These are phyloP conservation scores for Myxozyma neglecta DNA, from an alignment of 805 yeast species.

Conservation along the genomic window DNA sequence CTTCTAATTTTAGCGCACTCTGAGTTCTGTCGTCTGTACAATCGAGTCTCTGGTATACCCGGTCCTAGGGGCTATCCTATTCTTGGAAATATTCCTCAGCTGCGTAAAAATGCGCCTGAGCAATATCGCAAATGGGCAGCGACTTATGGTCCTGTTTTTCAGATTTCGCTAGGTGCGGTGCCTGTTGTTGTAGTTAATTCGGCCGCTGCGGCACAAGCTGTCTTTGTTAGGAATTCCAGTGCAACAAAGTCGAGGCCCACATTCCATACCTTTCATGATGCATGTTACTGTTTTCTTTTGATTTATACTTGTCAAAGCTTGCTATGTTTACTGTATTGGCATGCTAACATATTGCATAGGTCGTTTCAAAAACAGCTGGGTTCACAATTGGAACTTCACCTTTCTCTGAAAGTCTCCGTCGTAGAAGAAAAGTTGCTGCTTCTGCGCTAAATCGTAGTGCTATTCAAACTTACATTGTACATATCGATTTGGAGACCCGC, in stretches of 20 bases:
- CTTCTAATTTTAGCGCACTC: neutral
- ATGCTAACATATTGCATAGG: slow-evolving; percentile 6
- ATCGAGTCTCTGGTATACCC: slow-evolving; percentile 25
- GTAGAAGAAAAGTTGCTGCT: slow-evolving; percentile 44
- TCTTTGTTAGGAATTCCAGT: slow-evolving; percentile 54
- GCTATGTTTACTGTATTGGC: neutral
- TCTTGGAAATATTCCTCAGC: slow-evolving; percentile 31
- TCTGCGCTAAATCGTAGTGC: slow-evolving; percentile 45
- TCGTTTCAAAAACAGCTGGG: slow-evolving; percentile 48
- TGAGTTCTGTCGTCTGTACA: neutral
- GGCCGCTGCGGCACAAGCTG: slow-evolving; percentile 50
- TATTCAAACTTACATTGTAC: slow-evolving; percentile 40
- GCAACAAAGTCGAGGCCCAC: slow-evolving; percentile 68
- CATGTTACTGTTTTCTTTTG: slow-evolving; percentile 33
- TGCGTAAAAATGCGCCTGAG: slow-evolving; percentile 26
- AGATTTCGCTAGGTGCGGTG: slow-evolving; percentile 59
- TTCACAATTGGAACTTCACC: slow-evolving; percentile 49
- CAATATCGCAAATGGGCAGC: slow-evolving; percentile 39
- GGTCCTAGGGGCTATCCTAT: slow-evolving; percentile 33
- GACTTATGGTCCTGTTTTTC: slow-evolving; percentile 50
- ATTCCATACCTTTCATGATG: slow-evolving; percentile 64
- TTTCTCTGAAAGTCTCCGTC: slow-evolving; percentile 44
- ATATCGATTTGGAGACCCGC: slow-evolving; percentile 42
- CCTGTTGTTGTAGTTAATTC: slow-evolving; percentile 68
- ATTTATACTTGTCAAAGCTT: neutral